Evolutionary conservation across 495 filamentous ascomycete genomes (phyloP).

Genomic region (Glarea lozoyensis): DNA sequence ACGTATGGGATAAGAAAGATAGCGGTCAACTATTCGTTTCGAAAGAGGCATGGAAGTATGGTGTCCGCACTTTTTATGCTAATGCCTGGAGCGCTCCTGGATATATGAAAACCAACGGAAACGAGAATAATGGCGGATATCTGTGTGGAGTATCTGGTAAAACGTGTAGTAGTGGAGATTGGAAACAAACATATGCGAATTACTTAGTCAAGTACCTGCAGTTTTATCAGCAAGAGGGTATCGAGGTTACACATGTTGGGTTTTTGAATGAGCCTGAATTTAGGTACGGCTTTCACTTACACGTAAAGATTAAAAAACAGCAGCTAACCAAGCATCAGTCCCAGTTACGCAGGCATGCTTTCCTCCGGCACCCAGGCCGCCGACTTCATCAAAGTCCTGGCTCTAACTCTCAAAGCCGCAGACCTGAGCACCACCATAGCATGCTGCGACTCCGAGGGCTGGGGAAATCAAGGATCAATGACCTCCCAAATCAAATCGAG

Average conservation of each 20-base stretch:
- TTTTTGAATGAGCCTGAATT: slow-evolving; percentile 30
- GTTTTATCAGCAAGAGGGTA: slow-evolving; percentile 40
- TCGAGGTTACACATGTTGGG: slow-evolving; percentile 40
- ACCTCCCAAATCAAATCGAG: slow-evolving; percentile 27
- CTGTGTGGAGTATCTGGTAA: slow-evolving; percentile 40
- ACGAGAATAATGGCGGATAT: slow-evolving; percentile 42
- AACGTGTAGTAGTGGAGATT: slow-evolving; percentile 39
- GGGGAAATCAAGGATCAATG: slow-evolving; percentile 31
- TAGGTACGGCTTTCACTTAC: not conserved
- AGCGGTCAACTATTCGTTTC: slow-evolving; percentile 42
- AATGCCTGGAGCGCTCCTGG: slow-evolving; percentile 43
- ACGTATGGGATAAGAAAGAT: slow-evolving; percentile 44
- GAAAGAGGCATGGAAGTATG: slow-evolving; percentile 38
- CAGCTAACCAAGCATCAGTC: slow-evolving; percentile 23
- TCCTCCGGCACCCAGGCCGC: slow-evolving; percentile 38
- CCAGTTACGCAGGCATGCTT: slow-evolving; percentile 34
- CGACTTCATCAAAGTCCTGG: slow-evolving; percentile 42
- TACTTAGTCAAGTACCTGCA: slow-evolving; percentile 44
- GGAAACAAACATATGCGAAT: slow-evolving; percentile 46
- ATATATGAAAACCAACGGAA: slow-evolving; percentile 46
- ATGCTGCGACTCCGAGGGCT: slow-evolving; percentile 46
- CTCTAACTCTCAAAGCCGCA: slow-evolving; percentile 31
- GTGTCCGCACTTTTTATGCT: slow-evolving; percentile 43
- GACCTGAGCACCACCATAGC: slow-evolving; percentile 31
- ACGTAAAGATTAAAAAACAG: not conserved